These are phyloP conservation scores for Dujonia santamariae DNA, from an alignment of 1,139 yeast genomes.

Conservation along the genomic window DNA sequence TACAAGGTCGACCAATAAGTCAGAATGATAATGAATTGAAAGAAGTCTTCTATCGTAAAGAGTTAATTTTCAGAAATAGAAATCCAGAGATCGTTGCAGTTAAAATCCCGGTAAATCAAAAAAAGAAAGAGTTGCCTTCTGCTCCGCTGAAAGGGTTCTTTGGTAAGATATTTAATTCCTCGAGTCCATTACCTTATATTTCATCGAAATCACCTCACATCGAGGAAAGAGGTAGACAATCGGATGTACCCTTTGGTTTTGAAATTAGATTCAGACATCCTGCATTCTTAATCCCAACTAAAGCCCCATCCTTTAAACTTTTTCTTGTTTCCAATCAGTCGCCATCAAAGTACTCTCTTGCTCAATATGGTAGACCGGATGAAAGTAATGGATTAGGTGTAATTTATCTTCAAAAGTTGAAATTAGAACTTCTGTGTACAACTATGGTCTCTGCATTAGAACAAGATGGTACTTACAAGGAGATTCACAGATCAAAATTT, in stretches of 20 bases:
- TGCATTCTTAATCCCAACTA: conserved; percentile 41
- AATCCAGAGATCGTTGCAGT: conserved; percentile 47
- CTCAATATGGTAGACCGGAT: conserved; percentile 34
- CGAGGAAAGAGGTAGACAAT: no score
- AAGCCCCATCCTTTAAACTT: conserved; percentile 38
- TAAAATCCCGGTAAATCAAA: conserved; percentile 18
- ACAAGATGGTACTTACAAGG: conserved; percentile 21
- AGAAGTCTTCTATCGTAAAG: conserved; percentile 41
- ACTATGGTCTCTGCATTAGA: conserved; percentile 38
- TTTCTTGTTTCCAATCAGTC: conserved; percentile 31
- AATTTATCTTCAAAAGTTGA: conserved; percentile 38
- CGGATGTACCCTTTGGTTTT: conserved; percentile 43
- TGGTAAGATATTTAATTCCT: conserved; percentile 17
- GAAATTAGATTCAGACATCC: conserved; percentile 49
- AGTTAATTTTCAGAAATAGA: conserved; percentile 33
- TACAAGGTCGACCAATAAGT: conserved; percentile 6
- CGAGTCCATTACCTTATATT: conserved; percentile 10
- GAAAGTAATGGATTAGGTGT: conserved; percentile 49
- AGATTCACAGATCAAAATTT: conserved; percentile 29
- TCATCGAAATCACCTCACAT: no score
- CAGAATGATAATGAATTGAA: conserved; percentile 10
- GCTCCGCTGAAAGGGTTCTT: conserved; percentile 18
- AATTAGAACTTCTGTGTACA: conserved; percentile 30
- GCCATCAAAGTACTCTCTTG: conserved; percentile 36
- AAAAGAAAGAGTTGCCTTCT: not conserved